These are phyloP conservation scores for Colletotrichum sp. DNA, from an alignment of 2,329 filamentous ascomycete genomes.

Conservation along the genomic window DNA sequence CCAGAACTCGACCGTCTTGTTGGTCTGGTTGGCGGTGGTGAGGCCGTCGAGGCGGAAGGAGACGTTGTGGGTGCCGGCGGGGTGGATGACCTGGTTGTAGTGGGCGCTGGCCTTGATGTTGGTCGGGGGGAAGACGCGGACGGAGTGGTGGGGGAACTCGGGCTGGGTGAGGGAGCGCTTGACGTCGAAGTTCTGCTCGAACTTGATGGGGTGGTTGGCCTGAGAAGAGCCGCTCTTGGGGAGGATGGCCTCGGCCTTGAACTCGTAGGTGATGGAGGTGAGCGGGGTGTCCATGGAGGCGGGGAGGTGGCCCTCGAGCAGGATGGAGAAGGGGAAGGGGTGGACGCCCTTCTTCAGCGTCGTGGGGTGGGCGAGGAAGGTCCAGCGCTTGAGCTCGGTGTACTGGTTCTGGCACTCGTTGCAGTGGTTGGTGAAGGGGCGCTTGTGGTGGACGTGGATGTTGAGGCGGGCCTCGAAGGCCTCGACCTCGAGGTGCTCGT, in stretches of 20 bases:
- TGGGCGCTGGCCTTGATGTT: conserved; percentile 88
- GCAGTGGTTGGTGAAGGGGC: conserved; percentile 82
- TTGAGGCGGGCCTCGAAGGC: conserved; percentile 73
- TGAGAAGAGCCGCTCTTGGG: conserved; percentile 39
- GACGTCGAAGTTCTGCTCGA: conserved; percentile 73
- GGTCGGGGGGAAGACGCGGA: conserved; percentile 95
- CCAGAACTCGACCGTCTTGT: conserved; percentile 80
- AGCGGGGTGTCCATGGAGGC: conserved; percentile 79
- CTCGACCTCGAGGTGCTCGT: conserved; percentile 63
- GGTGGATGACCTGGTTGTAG: conserved; percentile 83
- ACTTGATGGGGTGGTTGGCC: conserved; percentile 50
- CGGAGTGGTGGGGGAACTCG: conserved; percentile 83
- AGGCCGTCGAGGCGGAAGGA: conserved; percentile 87
- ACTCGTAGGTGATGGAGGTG: conserved; percentile 77
- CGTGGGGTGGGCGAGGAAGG: conserved; percentile 67
- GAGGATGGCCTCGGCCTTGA: conserved; percentile 70
- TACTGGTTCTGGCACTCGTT: conserved; percentile 73
- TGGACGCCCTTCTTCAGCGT: conserved; percentile 64
- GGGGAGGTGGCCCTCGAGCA: conserved; percentile 86
- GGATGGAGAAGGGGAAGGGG: conserved; percentile 85
- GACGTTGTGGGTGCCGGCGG: conserved; percentile 81
- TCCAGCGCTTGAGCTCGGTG: conserved; percentile 80
- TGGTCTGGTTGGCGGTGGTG: conserved; percentile 69
- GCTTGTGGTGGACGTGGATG: conserved; percentile 77
- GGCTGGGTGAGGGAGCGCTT: conserved; percentile 78